phyloP scores from a whole-genome alignment of 495 filamentous ascomycete species.

The Corynascus novoguineensis region DNA sequence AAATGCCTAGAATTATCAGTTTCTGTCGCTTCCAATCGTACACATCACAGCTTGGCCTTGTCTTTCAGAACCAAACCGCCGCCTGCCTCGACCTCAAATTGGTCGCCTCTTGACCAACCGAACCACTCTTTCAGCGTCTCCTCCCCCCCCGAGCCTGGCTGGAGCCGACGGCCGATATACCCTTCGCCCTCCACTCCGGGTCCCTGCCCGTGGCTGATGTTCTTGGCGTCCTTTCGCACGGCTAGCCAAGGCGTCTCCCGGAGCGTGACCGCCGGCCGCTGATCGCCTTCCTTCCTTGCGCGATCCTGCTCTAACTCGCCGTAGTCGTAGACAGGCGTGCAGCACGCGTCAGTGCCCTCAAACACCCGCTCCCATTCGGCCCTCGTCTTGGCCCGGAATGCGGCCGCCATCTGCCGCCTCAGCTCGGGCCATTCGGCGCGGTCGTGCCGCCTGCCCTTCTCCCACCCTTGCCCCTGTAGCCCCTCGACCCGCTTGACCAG shows the following conservation, averaged over 20 bases:
- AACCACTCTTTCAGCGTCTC: constrained; percentile 67
- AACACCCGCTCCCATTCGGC: constrained; percentile 80
- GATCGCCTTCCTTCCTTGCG: constrained; percentile 55
- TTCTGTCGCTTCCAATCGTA: neutral
- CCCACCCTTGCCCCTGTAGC: constrained; percentile 48
- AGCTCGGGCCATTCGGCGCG: constrained; percentile 60
- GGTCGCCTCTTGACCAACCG: constrained; percentile 65
- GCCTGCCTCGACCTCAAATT: constrained; percentile 61
- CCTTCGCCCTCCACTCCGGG: constrained; percentile 50
- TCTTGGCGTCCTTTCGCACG: constrained; percentile 36
- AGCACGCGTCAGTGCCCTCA: constrained; percentile 86
- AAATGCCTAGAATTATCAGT: neutral
- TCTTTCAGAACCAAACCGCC: constrained; percentile 51
- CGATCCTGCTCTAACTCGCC: constrained; percentile 56
- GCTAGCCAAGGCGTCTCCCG: constrained; percentile 56
- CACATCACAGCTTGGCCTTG: constrained; percentile 46
- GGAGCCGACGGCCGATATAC: constrained; percentile 56
- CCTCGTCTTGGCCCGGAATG: constrained; percentile 69
- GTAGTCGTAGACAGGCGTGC: constrained; percentile 76
- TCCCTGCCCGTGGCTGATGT: constrained; percentile 43
- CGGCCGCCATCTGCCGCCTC: constrained; percentile 51
- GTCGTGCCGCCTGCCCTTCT: constrained; percentile 53
- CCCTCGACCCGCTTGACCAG: constrained; percentile 62
- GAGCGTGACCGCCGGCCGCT: constrained; percentile 68
- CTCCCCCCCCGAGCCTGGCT: constrained; percentile 64